Base-by-base conservation (phyloP, 169 alveolate genomes). In the Plasmodium chabaudi region DNA sequence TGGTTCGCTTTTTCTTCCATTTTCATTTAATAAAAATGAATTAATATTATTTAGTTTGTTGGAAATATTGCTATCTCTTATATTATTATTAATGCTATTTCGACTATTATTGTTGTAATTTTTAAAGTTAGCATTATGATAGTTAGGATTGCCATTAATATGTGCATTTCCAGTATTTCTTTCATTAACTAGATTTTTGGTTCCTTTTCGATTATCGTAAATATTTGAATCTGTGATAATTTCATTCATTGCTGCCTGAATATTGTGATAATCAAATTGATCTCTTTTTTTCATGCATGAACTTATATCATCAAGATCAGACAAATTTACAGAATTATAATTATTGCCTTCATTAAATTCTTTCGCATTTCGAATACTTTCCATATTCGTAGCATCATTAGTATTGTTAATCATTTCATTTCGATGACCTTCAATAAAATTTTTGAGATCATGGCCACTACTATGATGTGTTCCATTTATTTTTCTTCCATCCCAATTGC, bases 241-340 rank as follows among this genome's bases (percentile, higher is more conserved):
- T 15, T 57, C 27, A 57, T 57, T 12, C 17, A 57, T 4, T 57
- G 9, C 3, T 15, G n/a, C 21, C 13, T 57, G 42, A 39, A 64
- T 9, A 34, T 34, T 64, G n/a, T 13, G 42, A 34, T 64, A 64
- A 27, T 64, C 72, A 4, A 64, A 23, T 15, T 23, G 15, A n/a
- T 34, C 72, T 34, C 15, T 64, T 64, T 64, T 64, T 64, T 64
- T 64, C 15, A 34, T 34, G n/a, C 21, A 12, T 34, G 42, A 15
- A 64, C 42, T 64, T 64, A 34, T n/a, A 64, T 64, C 27, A 23
- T 64, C 56, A n/a, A 64, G 10, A 64, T 34, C 23, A 34, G 53
- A 15, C 13, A 64, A 27, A 42, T 13, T 9, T 27, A 4, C 39
- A 64, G 27, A 27, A 15, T n/a, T 64, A 64, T 64, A 39, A 34